Percentiles rank a stretch among this genome's conserved stretches.
Evolutionary conservation across 2,329 filamentous ascomycete species (phyloP).

Genomic region (Bipolaris oryzae): DNA sequence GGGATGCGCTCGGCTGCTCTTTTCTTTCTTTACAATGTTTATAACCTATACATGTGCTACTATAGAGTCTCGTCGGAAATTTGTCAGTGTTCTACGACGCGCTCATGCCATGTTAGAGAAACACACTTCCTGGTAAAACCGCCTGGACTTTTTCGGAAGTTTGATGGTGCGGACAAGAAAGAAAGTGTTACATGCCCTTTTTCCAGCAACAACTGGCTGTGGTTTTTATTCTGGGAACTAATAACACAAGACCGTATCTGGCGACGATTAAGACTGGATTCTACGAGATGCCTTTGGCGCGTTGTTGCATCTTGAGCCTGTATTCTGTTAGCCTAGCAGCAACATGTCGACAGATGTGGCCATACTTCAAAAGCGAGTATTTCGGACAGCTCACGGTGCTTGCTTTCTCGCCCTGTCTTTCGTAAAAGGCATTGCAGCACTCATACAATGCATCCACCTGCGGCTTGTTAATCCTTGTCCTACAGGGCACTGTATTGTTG

Average conservation of each 20-base stretch:
- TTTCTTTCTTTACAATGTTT: conserved; percentile 71
- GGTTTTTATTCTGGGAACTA: neutral
- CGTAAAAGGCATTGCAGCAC: conserved; percentile 90
- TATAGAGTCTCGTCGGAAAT: conserved; percentile 99
- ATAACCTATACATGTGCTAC: conserved; percentile 67
- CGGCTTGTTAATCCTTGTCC: conserved; percentile 28
- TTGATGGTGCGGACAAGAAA: conserved; percentile 51
- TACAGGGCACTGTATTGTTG: neutral
- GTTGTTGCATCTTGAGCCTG: conserved; percentile 81
- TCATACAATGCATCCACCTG: conserved; percentile 87
- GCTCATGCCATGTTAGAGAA: conserved; percentile 96
- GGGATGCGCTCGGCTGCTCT: conserved; percentile 43
- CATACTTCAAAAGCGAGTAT: conserved; percentile 69
- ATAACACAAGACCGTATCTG: neutral
- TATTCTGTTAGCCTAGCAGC: conserved; percentile 15
- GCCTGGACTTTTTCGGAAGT: conserved; percentile 56
- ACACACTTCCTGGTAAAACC: conserved; percentile 62
- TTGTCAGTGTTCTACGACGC: conserved; percentile 93
- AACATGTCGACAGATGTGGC: neutral
- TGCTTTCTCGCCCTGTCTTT: conserved; percentile 75
- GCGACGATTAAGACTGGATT: neutral
- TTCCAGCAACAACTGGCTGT: no score
- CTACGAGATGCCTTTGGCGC: conserved; percentile 52
- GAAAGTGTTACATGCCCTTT: conserved; percentile 47
- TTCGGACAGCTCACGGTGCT: conserved; percentile 85